A percentile compares a stretch with the other conserved stretches of the same genome.
Evolutionary conservation across 768 basidiomycete species (phyloP).

Genomic region (Epithele typhae): DNA sequence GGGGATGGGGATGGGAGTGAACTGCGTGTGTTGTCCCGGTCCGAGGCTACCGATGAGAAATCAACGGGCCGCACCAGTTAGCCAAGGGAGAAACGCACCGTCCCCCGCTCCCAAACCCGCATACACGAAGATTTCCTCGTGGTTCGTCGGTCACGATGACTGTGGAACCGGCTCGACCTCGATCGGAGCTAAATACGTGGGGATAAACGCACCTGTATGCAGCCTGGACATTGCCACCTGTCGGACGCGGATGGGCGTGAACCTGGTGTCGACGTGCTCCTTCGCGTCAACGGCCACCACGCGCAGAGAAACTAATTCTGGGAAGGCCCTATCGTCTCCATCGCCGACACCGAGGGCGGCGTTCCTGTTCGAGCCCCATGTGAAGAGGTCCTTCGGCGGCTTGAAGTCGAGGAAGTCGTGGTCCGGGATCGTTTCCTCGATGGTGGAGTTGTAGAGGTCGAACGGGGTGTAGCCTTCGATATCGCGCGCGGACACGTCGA

Average conservation of each 20-base stretch:
- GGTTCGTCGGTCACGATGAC: slow-evolving; percentile 70
- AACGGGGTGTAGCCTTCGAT: slow-evolving; percentile 87
- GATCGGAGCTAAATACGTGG: not conserved
- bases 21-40: slow-evolving; percentile 73
- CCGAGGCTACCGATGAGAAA: slow-evolving; percentile 52
- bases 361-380: slow-evolving; percentile 86
- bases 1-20: slow-evolving; percentile 45
- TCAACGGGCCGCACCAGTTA: not conserved
- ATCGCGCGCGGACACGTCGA: slow-evolving; percentile 72
- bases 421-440: slow-evolving; percentile 66
- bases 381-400: slow-evolving; percentile 70
- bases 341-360: slow-evolving; percentile 85
- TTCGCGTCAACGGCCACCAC: slow-evolving; percentile 7
- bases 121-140: slow-evolving; percentile 71
- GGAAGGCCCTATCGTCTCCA: slow-evolving; percentile 68
- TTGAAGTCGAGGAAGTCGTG: slow-evolving; percentile 19
- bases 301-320: slow-evolving; percentile 43
- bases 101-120: slow-evolving; percentile 88
- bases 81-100: slow-evolving; percentile 46
- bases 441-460: slow-evolving; percentile 89
- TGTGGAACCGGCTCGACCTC: slow-evolving; percentile 7
- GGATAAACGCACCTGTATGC: slow-evolving; percentile 64
- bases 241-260: slow-evolving; percentile 58
- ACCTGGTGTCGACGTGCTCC: slow-evolving; percentile 39
- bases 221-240: slow-evolving; percentile 81